Percentiles rank a stretch among this genome's conserved stretches.
phyloP scores from a whole-genome alignment of 805 yeast genomes.

The Suhomyces vadensis region DNA sequence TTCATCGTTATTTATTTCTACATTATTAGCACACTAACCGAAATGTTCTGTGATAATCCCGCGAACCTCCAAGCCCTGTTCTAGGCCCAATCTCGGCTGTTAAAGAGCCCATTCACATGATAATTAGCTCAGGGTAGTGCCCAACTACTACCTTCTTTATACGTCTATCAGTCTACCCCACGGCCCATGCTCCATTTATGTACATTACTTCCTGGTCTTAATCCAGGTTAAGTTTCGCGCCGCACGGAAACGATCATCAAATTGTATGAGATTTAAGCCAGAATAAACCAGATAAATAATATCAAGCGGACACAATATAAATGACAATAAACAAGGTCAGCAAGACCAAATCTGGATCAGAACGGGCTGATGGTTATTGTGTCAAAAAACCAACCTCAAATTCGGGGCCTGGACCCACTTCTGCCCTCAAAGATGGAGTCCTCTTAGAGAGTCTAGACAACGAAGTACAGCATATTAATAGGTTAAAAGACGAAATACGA shows the following conservation, averaged over 20 bases:
- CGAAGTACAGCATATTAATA: constrained; percentile 5
- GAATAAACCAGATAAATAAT: not conserved
- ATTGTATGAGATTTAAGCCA: not conserved
- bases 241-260: not conserved
- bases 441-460: constrained; percentile 6
- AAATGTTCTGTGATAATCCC: no score
- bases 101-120: no score
- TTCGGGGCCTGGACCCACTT: not conserved
- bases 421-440: constrained; percentile 2
- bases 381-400: not conserved
- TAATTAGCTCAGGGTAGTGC: no score
- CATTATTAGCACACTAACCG: no score
- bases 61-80: no score
- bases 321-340: not conserved
- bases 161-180: no score
- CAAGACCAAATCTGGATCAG: not conserved
- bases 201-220: no score
- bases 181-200: no score
- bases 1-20: no score
- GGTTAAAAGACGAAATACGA: constrained; percentile 5
- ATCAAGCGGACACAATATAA: not conserved
- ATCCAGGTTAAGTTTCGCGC: no score
- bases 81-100: no score
- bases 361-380: not conserved
- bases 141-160: no score